Evolutionary conservation across 2,329 filamentous ascomycete genomes (phyloP).

Genomic region (Malbranchea cinnamomea): DNA sequence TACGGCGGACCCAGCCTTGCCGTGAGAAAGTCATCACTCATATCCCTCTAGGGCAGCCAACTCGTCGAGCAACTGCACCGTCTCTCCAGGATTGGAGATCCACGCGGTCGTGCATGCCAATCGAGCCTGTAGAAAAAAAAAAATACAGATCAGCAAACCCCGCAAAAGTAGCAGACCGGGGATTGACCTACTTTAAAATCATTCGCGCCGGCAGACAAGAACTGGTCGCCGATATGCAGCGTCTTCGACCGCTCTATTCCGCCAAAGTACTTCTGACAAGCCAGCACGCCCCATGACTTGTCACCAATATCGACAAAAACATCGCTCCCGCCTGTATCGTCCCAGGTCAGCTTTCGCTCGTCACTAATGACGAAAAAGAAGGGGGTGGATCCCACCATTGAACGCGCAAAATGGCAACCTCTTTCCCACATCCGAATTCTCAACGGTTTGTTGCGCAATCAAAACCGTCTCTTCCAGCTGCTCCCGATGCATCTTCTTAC

Average conservation of each 20-base stretch:
- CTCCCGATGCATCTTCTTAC: slow-evolving; percentile 63
- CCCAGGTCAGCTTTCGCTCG: not conserved
- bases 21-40: too few relatives aligned
- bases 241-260: slow-evolving; percentile 62
- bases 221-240: slow-evolving; percentile 90
- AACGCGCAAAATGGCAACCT: slow-evolving; percentile 87
- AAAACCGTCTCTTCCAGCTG: slow-evolving; percentile 91
- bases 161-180: not conserved
- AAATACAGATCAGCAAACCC: not conserved
- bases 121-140: slow-evolving; percentile 40
- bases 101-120: slow-evolving; percentile 89
- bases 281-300: slow-evolving; percentile 88
- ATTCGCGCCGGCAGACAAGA: slow-evolving; percentile 85
- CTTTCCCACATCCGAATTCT: slow-evolving; percentile 56
- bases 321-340: slow-evolving; percentile 57
- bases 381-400: slow-evolving; percentile 45
- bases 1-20: too few relatives aligned
- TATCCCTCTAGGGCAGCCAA: slow-evolving; percentile 42
- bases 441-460: slow-evolving; percentile 82
- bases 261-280: slow-evolving; percentile 83
- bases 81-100: slow-evolving; percentile 89
- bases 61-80: slow-evolving; percentile 78
- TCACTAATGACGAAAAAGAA: not conserved
- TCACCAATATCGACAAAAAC: slow-evolving; percentile 98
- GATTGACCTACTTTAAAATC: slow-evolving; percentile 62